Percentiles rank a stretch among this genome's conserved stretches.
phyloP scores from a whole-genome alignment of 805 yeast species.

The Candida qinlingensis region DNA sequence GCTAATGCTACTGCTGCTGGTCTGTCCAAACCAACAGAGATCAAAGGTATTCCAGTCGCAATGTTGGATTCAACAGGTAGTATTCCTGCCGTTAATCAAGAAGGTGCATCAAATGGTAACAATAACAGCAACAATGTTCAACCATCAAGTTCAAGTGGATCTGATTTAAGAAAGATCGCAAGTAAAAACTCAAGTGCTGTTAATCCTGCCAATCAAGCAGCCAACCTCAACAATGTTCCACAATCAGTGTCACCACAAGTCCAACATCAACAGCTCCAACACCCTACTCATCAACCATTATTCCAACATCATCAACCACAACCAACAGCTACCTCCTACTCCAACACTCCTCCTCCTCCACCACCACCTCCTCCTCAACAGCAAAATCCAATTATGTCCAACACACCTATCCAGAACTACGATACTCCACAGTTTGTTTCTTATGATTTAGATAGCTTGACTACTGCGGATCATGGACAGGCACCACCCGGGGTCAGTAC shows the following conservation, averaged over 20 bases:
- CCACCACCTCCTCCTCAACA: not conserved
- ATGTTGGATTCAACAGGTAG: constrained; percentile 82
- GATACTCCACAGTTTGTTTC: constrained; percentile 4
- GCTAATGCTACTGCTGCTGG: constrained; percentile 55
- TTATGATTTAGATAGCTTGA: constrained; percentile 15
- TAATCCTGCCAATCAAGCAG: constrained; percentile 1
- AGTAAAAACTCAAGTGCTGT: constrained; percentile 12
- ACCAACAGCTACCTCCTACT: not conserved
- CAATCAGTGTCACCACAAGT: not conserved
- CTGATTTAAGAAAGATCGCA: constrained; percentile 17
- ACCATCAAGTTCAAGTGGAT: not conserved
- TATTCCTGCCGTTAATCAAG: constrained; percentile 24
- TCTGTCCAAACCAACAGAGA: constrained; percentile 47
- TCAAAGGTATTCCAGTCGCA: constrained; percentile 63
- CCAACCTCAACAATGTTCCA: not conserved
- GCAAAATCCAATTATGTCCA: not conserved
- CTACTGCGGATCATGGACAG: not conserved
- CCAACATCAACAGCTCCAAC: constrained; percentile 5
- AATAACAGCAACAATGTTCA: not conserved
- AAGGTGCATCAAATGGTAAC: not conserved
- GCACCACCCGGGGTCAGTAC: constrained; percentile 9
- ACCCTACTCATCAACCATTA: constrained; percentile 2
- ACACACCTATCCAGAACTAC: constrained; percentile 7
- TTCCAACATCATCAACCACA: constrained; percentile 3
- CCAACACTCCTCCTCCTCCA: not conserved